Base-by-base conservation (phyloP, 2,329 filamentous ascomycete genomes). In the Laburnicola sp. region DNA sequence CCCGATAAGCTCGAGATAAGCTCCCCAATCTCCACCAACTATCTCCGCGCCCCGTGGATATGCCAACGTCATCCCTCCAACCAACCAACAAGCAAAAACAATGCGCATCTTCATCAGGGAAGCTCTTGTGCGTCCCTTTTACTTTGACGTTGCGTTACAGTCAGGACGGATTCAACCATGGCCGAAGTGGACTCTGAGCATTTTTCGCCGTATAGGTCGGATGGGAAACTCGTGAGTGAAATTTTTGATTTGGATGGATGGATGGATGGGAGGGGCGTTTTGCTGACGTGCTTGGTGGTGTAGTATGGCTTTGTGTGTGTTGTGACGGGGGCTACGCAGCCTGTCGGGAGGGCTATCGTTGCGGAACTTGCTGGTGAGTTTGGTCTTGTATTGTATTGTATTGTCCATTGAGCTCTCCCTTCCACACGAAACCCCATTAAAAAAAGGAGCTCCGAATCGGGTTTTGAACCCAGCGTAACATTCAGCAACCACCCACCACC, bases 281-380 rank as follows among this genome's bases (percentile, higher is more conserved):
- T n/a, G 37, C 16, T 16, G 16, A 16, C 16, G 16, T 16, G 16
- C 16, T 5, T 7, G 28, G 21, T n/a, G 34, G 11, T 36, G 9
- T 54, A 83, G 78, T 83, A 86, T 68, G 84, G 84, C 37, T 86
- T 86, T 58, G 80, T 86, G 21, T 86, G 84, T 59, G 79, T 86
- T 10, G 83, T 86, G 4, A 85, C 83, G 0, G 83, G 83, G 10
- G 82, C 83, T 23, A 80, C 80, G 1, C 81, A 84, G 60, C 80
- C 83, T 2, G 77, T 86, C 10, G 84, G 84, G 6, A 77, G 77
- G 58, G 82, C 83, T 25, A 84, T 86, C 48, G 78, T 83, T 16
- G 69, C 75, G 36, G 84, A 86, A 63, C 72, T 86, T 34, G 84
- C 83, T 56, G 78, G 82, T 82, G 58, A 44, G 73, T 56, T 3